Evolutionary conservation across 163 green algal genomes (phyloP).

Genomic region (Prototheca stagnorum): DNA sequence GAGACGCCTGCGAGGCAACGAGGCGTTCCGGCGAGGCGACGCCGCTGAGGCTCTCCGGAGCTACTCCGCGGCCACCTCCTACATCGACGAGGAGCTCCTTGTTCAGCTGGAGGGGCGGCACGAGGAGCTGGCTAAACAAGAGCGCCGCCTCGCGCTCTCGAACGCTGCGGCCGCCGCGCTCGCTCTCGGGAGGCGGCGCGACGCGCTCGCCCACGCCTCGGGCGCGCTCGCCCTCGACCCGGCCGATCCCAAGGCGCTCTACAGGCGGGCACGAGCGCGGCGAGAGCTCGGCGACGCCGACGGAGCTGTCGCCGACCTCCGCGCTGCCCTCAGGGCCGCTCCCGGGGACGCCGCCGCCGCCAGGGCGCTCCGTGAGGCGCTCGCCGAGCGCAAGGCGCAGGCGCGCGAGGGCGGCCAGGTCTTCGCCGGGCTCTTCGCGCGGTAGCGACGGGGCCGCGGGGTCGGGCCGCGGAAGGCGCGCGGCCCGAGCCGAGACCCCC

Average conservation of each 20-base stretch:
- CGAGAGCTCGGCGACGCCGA: conserved; percentile 36
- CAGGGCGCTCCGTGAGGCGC: too few relatives aligned
- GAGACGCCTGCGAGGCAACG: conserved; percentile 45
- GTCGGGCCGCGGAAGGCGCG: too few relatives aligned
- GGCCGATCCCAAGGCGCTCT: conserved; percentile 59
- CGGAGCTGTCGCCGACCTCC: conserved; percentile 37
- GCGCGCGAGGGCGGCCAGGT: too few relatives aligned
- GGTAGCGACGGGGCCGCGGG: too few relatives aligned
- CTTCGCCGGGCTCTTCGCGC: too few relatives aligned
- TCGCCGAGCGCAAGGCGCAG: too few relatives aligned
- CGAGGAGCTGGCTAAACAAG: conserved; percentile 30
- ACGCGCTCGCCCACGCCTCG: conserved; percentile 6
- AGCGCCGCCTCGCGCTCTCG: conserved; percentile 34
- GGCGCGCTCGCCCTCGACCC: conserved; percentile 7
- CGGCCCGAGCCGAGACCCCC: too few relatives aligned
- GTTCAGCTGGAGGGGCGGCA: conserved; percentile 59
- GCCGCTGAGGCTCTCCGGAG: conserved; percentile 36
- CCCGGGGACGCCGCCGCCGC: conserved; percentile 14
- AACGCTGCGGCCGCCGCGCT: conserved; percentile 51
- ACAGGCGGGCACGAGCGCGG: conserved; percentile 40
- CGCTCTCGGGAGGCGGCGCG: conserved; percentile 31
- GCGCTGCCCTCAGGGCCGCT: conserved; percentile 1
- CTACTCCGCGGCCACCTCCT: conserved; percentile 58
- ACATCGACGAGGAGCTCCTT: conserved; percentile 66
- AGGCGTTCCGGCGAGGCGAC: conserved; percentile 32